A percentile compares a stretch with the other conserved stretches of the same genome.
phyloP scores from a whole-genome alignment of 2,329 filamentous ascomycete species.

The Verticillium albo-atrum region DNA sequence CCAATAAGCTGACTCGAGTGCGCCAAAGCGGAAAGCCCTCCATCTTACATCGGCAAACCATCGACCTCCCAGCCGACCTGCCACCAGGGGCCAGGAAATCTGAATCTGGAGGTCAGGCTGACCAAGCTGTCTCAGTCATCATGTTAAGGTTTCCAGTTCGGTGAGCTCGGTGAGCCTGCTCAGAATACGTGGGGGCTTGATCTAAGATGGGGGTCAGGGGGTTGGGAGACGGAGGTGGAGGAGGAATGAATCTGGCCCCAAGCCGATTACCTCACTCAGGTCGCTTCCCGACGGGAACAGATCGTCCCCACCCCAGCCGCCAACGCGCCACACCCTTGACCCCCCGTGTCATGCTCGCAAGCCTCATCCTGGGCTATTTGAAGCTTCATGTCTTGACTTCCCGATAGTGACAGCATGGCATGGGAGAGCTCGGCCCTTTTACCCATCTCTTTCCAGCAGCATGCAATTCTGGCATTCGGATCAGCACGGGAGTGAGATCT shows the following conservation, averaged over 20 bases:
- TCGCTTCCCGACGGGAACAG: neutral
- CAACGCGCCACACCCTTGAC: constrained; percentile 5
- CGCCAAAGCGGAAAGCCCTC: neutral
- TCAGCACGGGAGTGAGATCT: neutral
- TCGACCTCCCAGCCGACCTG: neutral
- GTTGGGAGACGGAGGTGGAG: too few relatives aligned
- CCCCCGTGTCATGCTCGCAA: constrained; percentile 1
- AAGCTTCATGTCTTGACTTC: neutral
- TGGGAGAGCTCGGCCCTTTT: neutral
- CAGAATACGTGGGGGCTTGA: neutral
- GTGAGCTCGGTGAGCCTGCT: neutral
- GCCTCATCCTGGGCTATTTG: constrained; percentile 4
- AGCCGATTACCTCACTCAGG: too few relatives aligned
- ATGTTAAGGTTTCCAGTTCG: neutral
- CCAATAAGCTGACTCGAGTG: neutral
- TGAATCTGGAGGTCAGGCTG: neutral
- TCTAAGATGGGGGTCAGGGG: neutral
- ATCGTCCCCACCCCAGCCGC: constrained; percentile 1
- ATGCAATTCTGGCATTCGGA: neutral
- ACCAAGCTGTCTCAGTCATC: neutral
- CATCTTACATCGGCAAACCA: neutral
- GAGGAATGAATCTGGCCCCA: neutral
- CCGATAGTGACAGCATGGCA: neutral
- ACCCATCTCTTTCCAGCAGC: neutral
- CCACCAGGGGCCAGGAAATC: neutral